phyloP scores from a whole-genome alignment of 2,329 filamentous ascomycete genomes.

The Venturia oleaginea region DNA sequence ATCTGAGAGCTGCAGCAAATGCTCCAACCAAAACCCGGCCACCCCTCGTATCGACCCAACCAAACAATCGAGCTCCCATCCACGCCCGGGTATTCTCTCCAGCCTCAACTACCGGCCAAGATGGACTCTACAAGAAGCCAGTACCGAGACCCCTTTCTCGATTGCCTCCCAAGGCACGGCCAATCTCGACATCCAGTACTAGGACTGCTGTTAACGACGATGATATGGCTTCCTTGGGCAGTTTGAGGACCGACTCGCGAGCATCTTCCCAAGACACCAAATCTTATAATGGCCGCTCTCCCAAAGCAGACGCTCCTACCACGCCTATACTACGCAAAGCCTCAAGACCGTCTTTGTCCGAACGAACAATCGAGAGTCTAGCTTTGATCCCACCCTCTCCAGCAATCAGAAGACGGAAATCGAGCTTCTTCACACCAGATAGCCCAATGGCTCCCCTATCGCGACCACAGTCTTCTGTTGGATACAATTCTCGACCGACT shows the following conservation, averaged over 20 bases:
- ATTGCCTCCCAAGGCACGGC: conserved; percentile 2
- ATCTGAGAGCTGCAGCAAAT: conserved; percentile 6
- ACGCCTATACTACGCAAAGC: conserved; percentile 6
- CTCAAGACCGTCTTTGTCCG: conserved; percentile 55
- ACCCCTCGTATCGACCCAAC: neutral
- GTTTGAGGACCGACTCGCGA: conserved; percentile 24
- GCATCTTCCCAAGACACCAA: conserved; percentile 26
- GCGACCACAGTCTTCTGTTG: conserved; percentile 53
- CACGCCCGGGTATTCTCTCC: conserved; percentile 5
- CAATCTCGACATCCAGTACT: conserved; percentile 9
- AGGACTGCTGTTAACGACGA: conserved; percentile 28
- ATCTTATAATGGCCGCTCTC: neutral
- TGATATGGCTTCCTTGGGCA: conserved; percentile 33
- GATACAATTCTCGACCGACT: conserved; percentile 33
- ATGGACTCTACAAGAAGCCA: conserved; percentile 29
- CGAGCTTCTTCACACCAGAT: conserved; percentile 64
- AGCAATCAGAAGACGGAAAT: conserved; percentile 51
- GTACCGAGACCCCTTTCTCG: conserved; percentile 27
- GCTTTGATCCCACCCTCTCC: conserved; percentile 72
- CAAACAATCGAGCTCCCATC: conserved; percentile 2
- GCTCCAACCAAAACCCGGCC: neutral
- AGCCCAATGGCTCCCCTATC: conserved; percentile 52
- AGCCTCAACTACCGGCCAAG: conserved; percentile 19
- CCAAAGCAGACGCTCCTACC: neutral
- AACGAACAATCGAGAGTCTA: conserved; percentile 79